Conservation (phyloP, 2,329 filamentous ascomycete species). For the Colletotrichum lupini region DNA sequence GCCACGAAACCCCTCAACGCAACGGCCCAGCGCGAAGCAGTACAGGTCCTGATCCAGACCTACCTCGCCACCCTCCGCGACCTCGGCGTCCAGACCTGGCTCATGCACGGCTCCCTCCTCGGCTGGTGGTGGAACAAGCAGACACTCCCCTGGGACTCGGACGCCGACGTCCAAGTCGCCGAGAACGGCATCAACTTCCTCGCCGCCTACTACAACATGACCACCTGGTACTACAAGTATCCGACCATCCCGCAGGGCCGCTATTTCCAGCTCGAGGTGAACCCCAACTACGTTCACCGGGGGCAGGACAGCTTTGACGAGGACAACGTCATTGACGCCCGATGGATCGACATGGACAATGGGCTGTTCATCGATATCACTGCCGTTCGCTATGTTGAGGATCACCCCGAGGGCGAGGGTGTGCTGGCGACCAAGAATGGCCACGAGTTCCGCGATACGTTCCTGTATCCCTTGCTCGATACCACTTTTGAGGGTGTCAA, state of each 20-base stretch:
- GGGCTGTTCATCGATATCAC: conserved; percentile 64
- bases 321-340: conserved; percentile 58
- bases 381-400: conserved; percentile 59
- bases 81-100: conserved; percentile 80
- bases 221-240: conserved; percentile 56
- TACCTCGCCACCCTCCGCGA: conserved; percentile 76
- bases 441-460: conserved; percentile 63
- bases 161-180: conserved; percentile 80
- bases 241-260: conserved; percentile 50
- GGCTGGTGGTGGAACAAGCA: conserved; percentile 87
- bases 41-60: conserved; percentile 75
- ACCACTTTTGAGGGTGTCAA: conserved; percentile 75
- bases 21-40: conserved; percentile 68
- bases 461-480: conserved; percentile 76
- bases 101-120: conserved; percentile 84
- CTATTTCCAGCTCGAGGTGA: conserved; percentile 61
- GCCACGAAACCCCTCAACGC: conserved; percentile 55
- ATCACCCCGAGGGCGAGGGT: conserved; percentile 54
- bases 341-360: conserved; percentile 59
- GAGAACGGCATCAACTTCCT: conserved; percentile 74
- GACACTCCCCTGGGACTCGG: conserved; percentile 82
- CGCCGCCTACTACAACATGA: conserved; percentile 74
- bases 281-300: conserved; percentile 53
- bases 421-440: conserved; percentile 63
- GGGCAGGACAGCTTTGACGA: conserved; percentile 38